Conservation (phyloP, 257 asterid genomes). For the Solanum paucissectum region DNA sequence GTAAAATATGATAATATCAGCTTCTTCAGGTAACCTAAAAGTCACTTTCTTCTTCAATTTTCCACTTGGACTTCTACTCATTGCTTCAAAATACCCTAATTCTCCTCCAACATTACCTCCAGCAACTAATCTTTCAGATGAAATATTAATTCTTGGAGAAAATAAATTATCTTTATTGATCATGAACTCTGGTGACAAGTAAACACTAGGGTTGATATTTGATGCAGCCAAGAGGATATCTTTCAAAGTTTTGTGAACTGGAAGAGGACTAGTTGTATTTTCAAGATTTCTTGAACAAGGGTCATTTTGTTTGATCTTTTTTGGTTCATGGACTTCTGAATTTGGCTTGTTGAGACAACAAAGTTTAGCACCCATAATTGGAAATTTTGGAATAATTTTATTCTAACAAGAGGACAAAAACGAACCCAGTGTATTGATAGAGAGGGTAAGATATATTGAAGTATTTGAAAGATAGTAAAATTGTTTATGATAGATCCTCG, state of each 20-base stretch:
- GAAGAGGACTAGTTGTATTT: background rate
- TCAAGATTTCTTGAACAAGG: background rate
- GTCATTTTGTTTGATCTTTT: background rate
- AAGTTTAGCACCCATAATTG: background rate
- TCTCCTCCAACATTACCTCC: background rate
- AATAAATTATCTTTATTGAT: background rate
- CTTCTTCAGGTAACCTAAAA: conserved; percentile 23
- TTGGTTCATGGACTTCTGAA: background rate
- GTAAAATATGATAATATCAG: background rate
- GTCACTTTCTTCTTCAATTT: conserved; percentile 20
- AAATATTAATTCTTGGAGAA: background rate
- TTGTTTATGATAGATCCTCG: background rate
- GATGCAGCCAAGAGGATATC: background rate
- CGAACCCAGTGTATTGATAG: too few relatives aligned
- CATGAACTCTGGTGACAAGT: background rate
- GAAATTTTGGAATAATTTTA: background rate
- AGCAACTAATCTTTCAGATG: background rate
- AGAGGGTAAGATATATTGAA: too few relatives aligned
- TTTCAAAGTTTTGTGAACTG: background rate
- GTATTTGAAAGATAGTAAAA: background rate
- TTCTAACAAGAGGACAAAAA: background rate
- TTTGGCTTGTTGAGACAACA: background rate
- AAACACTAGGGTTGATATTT: background rate
- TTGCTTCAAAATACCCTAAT: background rate
- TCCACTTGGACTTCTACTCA: background rate